Conservation (phyloP, 768 basidiomycete genomes). For the Lepiota venenata region DNA sequence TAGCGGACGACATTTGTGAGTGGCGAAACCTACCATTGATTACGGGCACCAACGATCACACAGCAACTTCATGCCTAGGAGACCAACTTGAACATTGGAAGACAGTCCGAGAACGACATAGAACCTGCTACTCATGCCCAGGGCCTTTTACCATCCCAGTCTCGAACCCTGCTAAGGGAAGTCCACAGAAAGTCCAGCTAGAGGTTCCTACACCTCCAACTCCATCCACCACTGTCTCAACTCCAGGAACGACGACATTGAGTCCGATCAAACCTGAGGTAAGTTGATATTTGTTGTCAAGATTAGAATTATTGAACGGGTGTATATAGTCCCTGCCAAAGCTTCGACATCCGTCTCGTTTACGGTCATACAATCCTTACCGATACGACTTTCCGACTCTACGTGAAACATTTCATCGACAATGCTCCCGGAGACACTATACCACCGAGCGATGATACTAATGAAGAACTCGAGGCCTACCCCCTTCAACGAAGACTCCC, state of each 20-base stretch:
- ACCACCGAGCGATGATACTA: conserved; percentile 6
- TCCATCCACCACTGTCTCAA: conserved; percentile 19
- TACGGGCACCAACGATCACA: conserved; percentile 1
- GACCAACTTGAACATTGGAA: conserved; percentile 57
- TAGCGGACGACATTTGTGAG: conserved; percentile 51
- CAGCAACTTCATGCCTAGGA: conserved; percentile 43
- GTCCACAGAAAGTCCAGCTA: conserved; percentile 5
- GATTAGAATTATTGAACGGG: background rate
- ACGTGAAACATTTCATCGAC: conserved; percentile 80
- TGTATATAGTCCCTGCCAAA: conserved; percentile 36
- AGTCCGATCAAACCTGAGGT: conserved; percentile 25
- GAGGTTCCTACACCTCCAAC: conserved; percentile 6
- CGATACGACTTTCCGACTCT: conserved; percentile 67
- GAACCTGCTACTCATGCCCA: conserved; percentile 42
- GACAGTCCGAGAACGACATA: conserved; percentile 49
- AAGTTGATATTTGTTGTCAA: background rate
- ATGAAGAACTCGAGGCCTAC: conserved; percentile 1
- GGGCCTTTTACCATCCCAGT: conserved; percentile 50
- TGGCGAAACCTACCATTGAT: background rate
- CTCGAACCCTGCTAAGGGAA: conserved; percentile 7
- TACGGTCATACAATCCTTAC: conserved; percentile 68
- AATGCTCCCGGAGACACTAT: conserved; percentile 31
- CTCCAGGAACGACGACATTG: conserved; percentile 18
- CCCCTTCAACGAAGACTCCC: background rate
- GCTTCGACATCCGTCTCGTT: conserved; percentile 69